These are phyloP conservation scores for Limnomonas spitsbergensis DNA, from an alignment of 139 green algal genomes.

Conservation along the genomic window DNA sequence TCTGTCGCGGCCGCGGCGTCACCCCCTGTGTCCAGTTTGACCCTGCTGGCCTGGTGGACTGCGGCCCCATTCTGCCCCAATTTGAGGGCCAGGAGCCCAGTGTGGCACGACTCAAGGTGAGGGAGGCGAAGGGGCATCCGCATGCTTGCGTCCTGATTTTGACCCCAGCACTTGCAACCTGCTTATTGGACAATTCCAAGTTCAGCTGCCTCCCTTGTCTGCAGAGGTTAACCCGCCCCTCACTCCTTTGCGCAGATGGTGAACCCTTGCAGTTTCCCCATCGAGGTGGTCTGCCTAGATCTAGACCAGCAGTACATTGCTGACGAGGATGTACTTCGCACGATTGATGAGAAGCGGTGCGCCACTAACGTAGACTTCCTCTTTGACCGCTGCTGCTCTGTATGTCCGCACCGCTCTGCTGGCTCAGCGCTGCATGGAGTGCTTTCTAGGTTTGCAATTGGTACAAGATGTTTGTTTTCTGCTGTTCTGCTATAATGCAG, in stretches of 20 bases:
- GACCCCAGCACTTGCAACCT: too few relatives aligned
- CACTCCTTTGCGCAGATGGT: constrained; percentile 34
- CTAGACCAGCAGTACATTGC: constrained; percentile 63
- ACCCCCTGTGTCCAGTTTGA: constrained; percentile 47
- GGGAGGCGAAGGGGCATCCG: too few relatives aligned
- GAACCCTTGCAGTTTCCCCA: constrained; percentile 55
- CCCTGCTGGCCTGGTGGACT: constrained; percentile 43
- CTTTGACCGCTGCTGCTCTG: too few relatives aligned
- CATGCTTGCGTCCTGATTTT: too few relatives aligned
- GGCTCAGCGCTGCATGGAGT: too few relatives aligned
- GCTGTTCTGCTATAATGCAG: too few relatives aligned
- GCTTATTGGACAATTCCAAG: too few relatives aligned
- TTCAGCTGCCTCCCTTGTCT: too few relatives aligned
- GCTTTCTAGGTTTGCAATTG: too few relatives aligned
- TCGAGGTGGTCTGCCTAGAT: constrained; percentile 72
- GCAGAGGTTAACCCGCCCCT: too few relatives aligned
- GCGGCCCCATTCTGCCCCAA: constrained; percentile 63
- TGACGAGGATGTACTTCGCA: constrained; percentile 62
- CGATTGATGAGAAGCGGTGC: constrained; percentile 24
- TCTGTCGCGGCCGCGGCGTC: constrained; percentile 39
- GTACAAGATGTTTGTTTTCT: too few relatives aligned
- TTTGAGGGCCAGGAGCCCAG: constrained; percentile 46
- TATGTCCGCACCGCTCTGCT: too few relatives aligned
- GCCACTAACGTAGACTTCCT: constrained; percentile 30
- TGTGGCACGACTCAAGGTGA: constrained; percentile 33